Conservation (phyloP, 2,329 filamentous ascomycete genomes). For the Pseudocercospora fuligena region DNA sequence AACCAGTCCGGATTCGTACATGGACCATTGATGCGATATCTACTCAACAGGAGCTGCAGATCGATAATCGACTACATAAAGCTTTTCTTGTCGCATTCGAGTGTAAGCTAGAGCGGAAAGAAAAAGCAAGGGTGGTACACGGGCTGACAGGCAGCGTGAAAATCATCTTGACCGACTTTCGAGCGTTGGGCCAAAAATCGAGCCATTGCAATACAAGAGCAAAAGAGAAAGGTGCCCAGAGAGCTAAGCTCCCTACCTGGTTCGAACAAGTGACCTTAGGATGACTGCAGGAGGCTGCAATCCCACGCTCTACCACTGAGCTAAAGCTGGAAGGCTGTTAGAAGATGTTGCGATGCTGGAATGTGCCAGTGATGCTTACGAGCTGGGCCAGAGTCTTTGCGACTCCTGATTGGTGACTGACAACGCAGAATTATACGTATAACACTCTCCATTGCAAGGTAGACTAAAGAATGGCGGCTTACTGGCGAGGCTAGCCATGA, state of each 20-base stretch:
- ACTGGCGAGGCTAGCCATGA: neutral
- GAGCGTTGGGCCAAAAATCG: neutral
- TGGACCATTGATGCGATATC: neutral
- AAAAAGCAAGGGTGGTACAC: neutral
- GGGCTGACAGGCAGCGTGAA: too few species aligned
- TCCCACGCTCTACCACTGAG: slow-evolving; percentile 39
- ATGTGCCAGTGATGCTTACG: too few species aligned
- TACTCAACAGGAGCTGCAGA: neutral
- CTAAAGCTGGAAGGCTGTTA: slow-evolving; percentile 10
- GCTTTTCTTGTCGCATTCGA: neutral
- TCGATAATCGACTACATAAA: too few species aligned
- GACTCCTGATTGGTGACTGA: neutral
- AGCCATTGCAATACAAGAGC: neutral
- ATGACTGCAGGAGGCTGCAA: slow-evolving; percentile 29
- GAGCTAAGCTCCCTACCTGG: slow-evolving; percentile 28
- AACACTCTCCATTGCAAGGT: neutral
- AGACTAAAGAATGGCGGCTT: neutral
- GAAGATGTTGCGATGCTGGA: too few species aligned
- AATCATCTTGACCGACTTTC: neutral
- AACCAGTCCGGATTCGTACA: neutral
- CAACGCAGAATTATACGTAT: neutral
- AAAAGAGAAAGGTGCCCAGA: neutral
- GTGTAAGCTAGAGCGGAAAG: too few species aligned
- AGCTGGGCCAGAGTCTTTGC: neutral
- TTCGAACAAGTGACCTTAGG: slow-evolving; percentile 36